Evolutionary conservation across 1,284 basidiomycete species (phyloP).

Genomic region (Inonotus hispidus): DNA sequence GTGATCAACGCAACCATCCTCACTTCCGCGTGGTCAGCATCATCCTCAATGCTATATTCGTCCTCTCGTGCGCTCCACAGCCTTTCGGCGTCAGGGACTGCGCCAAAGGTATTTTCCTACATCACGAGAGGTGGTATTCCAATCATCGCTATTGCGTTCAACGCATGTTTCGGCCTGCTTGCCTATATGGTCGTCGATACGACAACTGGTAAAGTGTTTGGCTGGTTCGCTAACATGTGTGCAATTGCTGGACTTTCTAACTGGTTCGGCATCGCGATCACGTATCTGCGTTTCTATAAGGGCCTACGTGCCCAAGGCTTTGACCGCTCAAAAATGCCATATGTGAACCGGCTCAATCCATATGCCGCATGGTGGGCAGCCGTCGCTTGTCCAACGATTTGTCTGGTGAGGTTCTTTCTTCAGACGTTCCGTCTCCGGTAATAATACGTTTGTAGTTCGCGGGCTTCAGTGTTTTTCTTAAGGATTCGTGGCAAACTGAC

Average conservation of each 20-base stretch:
- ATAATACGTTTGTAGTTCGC: conserved; percentile 46
- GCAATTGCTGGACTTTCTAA: conserved; percentile 61
- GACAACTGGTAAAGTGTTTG: conserved; percentile 65
- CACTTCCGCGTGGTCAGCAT: conserved; percentile 84
- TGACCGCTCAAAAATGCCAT: conserved; percentile 35
- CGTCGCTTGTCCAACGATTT: conserved; percentile 53
- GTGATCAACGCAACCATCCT: conserved; percentile 86
- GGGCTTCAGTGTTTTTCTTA: conserved; percentile 73
- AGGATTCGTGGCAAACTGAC: conserved; percentile 51
- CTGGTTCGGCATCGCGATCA: conserved; percentile 61
- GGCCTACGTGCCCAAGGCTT: conserved; percentile 41
- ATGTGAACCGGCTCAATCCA: conserved; percentile 30
- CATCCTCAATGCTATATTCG: conserved; percentile 78
- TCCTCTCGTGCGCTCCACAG: conserved; percentile 82
- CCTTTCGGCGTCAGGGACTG: conserved; percentile 69
- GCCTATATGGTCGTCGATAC: conserved; percentile 64
- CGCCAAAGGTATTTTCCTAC: conserved; percentile 67
- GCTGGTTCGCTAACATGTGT: conserved; percentile 76
- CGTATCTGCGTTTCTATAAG: conserved; percentile 42
- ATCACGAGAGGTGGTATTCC: conserved; percentile 74
- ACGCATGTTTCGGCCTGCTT: conserved; percentile 62
- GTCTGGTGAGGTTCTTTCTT: conserved; percentile 50
- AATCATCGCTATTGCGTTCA: conserved; percentile 62
- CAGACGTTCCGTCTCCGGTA: background rate
- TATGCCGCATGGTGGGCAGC: conserved; percentile 44